Evolutionary conservation across 495 filamentous ascomycete genomes (phyloP).

Genomic region (Aspergillus mulundensis): DNA sequence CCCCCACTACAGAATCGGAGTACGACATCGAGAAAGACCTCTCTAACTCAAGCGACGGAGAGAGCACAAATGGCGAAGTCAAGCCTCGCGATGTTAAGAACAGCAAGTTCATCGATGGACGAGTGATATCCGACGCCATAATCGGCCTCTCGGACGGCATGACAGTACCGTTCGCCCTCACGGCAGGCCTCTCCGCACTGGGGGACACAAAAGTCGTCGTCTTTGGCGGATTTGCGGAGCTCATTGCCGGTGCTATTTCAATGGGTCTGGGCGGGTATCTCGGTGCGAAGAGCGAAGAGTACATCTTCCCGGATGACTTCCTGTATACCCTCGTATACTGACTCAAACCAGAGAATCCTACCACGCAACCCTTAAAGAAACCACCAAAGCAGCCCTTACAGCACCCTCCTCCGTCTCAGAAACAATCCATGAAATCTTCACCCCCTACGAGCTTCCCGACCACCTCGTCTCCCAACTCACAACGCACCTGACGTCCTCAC

Average conservation of each 20-base stretch:
- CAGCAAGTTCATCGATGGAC: conserved; percentile 38
- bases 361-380: conserved; percentile 46
- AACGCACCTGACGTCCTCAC: conserved; percentile 43
- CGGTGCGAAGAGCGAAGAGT: conserved; percentile 67
- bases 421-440: conserved; percentile 49
- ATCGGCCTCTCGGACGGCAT: conserved; percentile 59
- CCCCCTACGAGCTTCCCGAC: conserved; percentile 50
- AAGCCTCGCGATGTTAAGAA: conserved; percentile 19
- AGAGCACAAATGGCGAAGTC: conserved; percentile 19
- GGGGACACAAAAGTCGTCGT: conserved; percentile 53
- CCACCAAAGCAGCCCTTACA: conserved; percentile 36
- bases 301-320: background rate
- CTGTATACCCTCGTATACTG: background rate
- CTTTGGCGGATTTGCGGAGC: conserved; percentile 55
- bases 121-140: conserved; percentile 55
- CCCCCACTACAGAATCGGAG: conserved; percentile 28
- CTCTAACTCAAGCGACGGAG: conserved; percentile 20
- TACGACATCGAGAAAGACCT: conserved; percentile 37
- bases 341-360: conserved; percentile 44
- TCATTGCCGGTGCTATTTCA: conserved; percentile 56
- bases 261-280: conserved; percentile 61
- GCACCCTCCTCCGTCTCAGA: conserved; percentile 33
- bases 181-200: conserved; percentile 52
- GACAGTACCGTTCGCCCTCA: conserved; percentile 58
- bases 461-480: conserved; percentile 43